Base-by-base conservation (phyloP, 2,329 filamentous ascomycete species). In the Hypoxylon sp. region DNA sequence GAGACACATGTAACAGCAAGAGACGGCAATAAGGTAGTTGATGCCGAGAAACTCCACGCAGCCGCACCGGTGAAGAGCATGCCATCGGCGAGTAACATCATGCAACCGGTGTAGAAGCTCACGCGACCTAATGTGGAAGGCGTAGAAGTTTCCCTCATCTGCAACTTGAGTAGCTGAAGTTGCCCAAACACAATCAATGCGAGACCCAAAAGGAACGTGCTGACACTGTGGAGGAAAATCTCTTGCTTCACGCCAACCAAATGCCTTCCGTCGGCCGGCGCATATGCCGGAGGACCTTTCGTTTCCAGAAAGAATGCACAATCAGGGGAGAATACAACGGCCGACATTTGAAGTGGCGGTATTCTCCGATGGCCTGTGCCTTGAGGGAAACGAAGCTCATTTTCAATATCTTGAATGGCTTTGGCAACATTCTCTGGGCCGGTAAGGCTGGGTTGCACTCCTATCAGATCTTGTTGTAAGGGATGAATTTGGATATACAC, bases 401-500 rank as follows among this genome's bases (percentile, higher is more conserved):
- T 79, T 76, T 91, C 89, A 61, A 91, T 84, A 47, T 84, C 81
- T 27, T 81, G 75, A 30, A 90, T 82, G 34, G 84, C 73, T 47
- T 79, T 77, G 50, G 74, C 71, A 54, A 80, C 75, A 45, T 77
- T 77, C 50, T 78, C 73, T 1, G 77, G 74, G 61, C 72, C 71
- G 39, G 72, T 78, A 54, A 74, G 51, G 67, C 75, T 62, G 71
- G 76, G 62, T 70, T 76, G 63, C 21, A 78, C 73, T 56, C 77
- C 73, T 21, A 82, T 67, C 19, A 77, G 74, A 7, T 77, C 72
- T 11, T 77, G 76, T 48, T 83, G 78, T 2, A 85, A 78, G 1
- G 88, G 87, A 67, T 91, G 85, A 41, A 95, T 84, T 76, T 98
- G 96, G 29, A 95, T 82, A 77, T 94, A 98, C 58, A 97, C 81